Conservation (phyloP, 352 stramenopile genomes). For the Phytopythium mirpurense region DNA sequence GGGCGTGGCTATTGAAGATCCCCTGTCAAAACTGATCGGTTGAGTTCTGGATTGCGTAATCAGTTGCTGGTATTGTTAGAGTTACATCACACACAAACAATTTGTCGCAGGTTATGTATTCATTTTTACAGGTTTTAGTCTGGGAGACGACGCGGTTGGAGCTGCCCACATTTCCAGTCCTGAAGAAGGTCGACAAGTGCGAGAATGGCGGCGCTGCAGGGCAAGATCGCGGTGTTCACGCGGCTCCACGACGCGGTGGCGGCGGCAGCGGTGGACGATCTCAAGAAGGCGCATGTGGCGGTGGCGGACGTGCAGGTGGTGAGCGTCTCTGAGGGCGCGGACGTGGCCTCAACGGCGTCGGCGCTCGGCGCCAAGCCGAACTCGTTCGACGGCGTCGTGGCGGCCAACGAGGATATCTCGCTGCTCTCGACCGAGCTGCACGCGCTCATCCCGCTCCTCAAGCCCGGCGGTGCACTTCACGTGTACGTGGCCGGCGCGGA, state of each 20-base stretch:
- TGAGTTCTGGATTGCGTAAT: background rate
- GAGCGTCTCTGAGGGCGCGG: constrained; percentile 25
- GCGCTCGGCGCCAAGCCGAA: constrained; percentile 17
- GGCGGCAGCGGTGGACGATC: constrained; percentile 28
- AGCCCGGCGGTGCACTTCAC: constrained; percentile 44
- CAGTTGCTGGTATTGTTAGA: too few species aligned
- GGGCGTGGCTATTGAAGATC: background rate
- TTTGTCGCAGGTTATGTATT: background rate
- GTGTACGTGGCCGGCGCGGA: constrained; percentile 44
- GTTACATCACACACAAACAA: too few species aligned
- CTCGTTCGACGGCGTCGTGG: constrained; percentile 47
- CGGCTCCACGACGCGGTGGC: constrained; percentile 26
- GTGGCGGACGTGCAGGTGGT: constrained; percentile 44
- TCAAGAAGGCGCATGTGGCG: constrained; percentile 36
- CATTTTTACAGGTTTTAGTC: background rate
- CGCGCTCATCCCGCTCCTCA: constrained; percentile 42
- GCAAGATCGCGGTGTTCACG: constrained; percentile 50
- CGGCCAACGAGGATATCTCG: constrained; percentile 48
- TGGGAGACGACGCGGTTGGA: background rate
- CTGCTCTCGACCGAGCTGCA: constrained; percentile 35
- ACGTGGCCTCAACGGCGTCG: constrained; percentile 36
- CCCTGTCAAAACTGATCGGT: background rate
- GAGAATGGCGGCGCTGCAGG: constrained; percentile 31
- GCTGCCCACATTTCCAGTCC: background rate
- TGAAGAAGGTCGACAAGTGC: background rate